A percentile compares a stretch with the other conserved stretches of the same genome.
phyloP scores from a whole-genome alignment of 2,329 filamentous ascomycete genomes.

The Penicillium sp. region DNA sequence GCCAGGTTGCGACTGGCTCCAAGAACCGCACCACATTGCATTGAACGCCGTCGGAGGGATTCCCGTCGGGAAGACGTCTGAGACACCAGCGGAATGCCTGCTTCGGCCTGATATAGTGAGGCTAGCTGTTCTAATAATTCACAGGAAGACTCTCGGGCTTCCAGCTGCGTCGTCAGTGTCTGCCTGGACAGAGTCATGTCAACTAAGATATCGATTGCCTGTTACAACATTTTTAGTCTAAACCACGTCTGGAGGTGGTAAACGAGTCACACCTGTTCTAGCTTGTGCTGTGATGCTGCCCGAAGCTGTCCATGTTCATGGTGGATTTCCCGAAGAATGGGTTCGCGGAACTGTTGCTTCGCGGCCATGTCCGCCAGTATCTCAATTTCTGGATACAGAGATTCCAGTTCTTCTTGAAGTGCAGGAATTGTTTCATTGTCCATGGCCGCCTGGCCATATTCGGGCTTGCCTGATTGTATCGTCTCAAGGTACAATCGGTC shows the following conservation, averaged over 20 bases:
- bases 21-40: slow-evolving; percentile 19
- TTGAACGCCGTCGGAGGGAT: slow-evolving; percentile 26
- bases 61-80: slow-evolving; percentile 26
- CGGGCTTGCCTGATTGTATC: slow-evolving; percentile 10
- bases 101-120: slow-evolving; percentile 31
- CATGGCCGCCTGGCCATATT: neutral
- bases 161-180: slow-evolving; percentile 26
- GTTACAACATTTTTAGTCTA: slow-evolving; percentile 10
- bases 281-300: slow-evolving; percentile 29
- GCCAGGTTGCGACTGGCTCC: slow-evolving; percentile 13
- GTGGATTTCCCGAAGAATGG: slow-evolving; percentile 36
- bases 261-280: slow-evolving; percentile 30
- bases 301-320: slow-evolving; percentile 29
- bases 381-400: slow-evolving; percentile 40
- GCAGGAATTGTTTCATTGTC: slow-evolving; percentile 21
- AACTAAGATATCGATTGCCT: slow-evolving; percentile 34
- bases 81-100: slow-evolving; percentile 18
- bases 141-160: slow-evolving; percentile 33
- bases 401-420: slow-evolving; percentile 37
- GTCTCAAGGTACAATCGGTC: slow-evolving; percentile 40
- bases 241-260: neutral
- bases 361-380: slow-evolving; percentile 42
- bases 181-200: slow-evolving; percentile 34
- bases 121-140: slow-evolving; percentile 32
- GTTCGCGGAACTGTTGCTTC: slow-evolving; percentile 41